Evolutionary conservation across 257 asterid species (phyloP).

Genomic region (Eucommia ulmoides): DNA sequence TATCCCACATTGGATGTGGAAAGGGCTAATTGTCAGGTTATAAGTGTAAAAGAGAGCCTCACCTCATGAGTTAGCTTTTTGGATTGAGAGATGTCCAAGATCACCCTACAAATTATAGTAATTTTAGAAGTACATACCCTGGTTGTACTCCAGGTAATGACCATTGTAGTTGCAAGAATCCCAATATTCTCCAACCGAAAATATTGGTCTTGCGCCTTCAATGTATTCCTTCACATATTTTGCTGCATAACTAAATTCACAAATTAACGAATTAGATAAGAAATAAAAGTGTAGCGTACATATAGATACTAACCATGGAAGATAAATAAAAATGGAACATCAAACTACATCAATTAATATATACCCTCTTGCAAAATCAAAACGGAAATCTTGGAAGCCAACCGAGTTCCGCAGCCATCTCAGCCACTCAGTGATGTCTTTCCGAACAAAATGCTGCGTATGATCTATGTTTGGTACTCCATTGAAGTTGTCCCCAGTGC

Average conservation of each 20-base stretch:
- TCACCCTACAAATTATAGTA: too few relatives aligned
- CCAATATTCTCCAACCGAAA: constrained; percentile 93
- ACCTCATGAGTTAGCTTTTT: too few relatives aligned
- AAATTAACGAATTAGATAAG: constrained; percentile 3
- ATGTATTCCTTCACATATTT: constrained; percentile 80
- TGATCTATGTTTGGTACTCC: constrained; percentile 96
- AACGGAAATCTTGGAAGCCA: constrained; percentile 97
- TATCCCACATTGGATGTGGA: too few relatives aligned
- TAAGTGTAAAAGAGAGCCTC: too few relatives aligned
- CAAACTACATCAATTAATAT: not conserved
- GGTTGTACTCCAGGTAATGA: constrained; percentile 65
- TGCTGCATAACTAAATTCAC: constrained; percentile 51
- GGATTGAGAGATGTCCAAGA: too few relatives aligned
- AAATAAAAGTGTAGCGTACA: not conserved
- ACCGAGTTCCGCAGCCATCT: constrained; percentile 53
- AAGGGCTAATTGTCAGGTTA: too few relatives aligned
- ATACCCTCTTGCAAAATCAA: constrained; percentile 94
- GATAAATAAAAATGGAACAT: not conserved
- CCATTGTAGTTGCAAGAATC: constrained; percentile 89
- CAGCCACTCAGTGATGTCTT: constrained; percentile 73
- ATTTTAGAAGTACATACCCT: constrained; percentile 50
- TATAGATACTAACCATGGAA: not conserved
- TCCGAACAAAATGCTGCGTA: constrained; percentile 66
- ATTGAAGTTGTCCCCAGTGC: constrained; percentile 81
- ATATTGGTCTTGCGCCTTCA: constrained; percentile 61